A percentile compares a stretch with the other conserved stretches of the same genome.
Conservation (phyloP, 2,329 filamentous ascomycete species). For the Calycina marina region DNA sequence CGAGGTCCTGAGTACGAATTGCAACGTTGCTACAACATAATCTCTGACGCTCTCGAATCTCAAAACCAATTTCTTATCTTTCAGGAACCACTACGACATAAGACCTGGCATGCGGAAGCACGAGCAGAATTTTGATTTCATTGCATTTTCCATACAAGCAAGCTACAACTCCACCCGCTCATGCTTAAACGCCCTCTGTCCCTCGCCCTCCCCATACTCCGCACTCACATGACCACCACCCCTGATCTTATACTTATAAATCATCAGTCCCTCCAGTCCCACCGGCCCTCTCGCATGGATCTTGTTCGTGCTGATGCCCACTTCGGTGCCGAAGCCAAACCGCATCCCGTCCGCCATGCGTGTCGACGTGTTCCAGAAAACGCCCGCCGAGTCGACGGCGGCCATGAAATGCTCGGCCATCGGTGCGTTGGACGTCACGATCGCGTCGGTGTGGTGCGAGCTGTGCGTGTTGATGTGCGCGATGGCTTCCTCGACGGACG, state of each 20-base stretch:
- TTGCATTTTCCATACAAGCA: too few relatives aligned
- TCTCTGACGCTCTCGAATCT: too few relatives aligned
- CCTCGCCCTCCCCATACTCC: constrained; percentile 54
- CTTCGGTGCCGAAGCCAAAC: constrained; percentile 95
- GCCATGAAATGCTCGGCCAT: constrained; percentile 73
- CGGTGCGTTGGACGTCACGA: constrained; percentile 56
- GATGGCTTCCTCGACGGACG: constrained; percentile 55
- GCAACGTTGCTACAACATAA: too few relatives aligned
- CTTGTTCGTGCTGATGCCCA: constrained; percentile 97
- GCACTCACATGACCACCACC: constrained; percentile 72
- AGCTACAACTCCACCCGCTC: constrained; percentile 27
- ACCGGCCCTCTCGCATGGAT: constrained; percentile 91
- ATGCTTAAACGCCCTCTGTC: constrained; percentile 44
- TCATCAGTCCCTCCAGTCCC: constrained; percentile 84
- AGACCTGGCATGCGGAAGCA: neutral
- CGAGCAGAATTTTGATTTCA: neutral
- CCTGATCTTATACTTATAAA: constrained; percentile 89
- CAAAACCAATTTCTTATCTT: too few relatives aligned
- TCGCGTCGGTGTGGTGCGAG: constrained; percentile 87
- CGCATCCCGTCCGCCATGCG: constrained; percentile 93
- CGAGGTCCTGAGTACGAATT: too few relatives aligned
- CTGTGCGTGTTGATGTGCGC: constrained; percentile 83
- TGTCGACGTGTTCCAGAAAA: constrained; percentile 94
- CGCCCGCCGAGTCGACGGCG: constrained; percentile 74
- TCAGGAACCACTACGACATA: neutral